Conservation (phyloP, 31 red algal species). For the Asparagopsis taxiformis region DNA sequence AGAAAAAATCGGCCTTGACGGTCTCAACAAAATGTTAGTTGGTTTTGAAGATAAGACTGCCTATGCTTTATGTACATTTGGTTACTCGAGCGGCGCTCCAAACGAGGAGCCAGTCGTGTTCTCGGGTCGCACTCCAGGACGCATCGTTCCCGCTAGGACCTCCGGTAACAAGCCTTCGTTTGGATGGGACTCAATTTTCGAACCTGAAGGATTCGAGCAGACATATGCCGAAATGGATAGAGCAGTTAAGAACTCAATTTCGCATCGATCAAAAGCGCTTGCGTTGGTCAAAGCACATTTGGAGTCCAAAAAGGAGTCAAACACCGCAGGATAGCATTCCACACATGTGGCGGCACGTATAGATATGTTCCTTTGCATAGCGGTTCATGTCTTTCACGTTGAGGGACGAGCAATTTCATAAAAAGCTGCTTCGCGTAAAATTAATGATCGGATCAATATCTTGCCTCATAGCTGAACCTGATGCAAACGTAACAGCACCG, state of each 20-base stretch:
- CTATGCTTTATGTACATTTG: constrained; percentile 88
- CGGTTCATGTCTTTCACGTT: not conserved
- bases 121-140: constrained; percentile 60
- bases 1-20: constrained; percentile 73
- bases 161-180: constrained; percentile 49
- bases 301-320: not conserved
- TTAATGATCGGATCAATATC: constrained; percentile 44
- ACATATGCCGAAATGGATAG: constrained; percentile 96
- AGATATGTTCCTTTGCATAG: not conserved
- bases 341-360: not conserved
- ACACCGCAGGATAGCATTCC: not conserved
- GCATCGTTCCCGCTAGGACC: constrained; percentile 72
- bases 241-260: constrained; percentile 83
- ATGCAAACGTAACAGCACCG: constrained; percentile 38
- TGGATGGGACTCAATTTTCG: constrained; percentile 97
- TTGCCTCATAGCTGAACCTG: constrained; percentile 35
- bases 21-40: constrained; percentile 77
- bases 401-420: not conserved
- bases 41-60: constrained; percentile 90
- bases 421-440: constrained; percentile 50
- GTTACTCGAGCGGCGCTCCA: constrained; percentile 40
- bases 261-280: constrained; percentile 83
- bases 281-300: constrained; percentile 39
- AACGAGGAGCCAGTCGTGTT: constrained; percentile 59
- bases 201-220: constrained; percentile 70